phyloP scores from a whole-genome alignment of 805 yeast genomes.

The Cyberlindnera xylosilytica region DNA sequence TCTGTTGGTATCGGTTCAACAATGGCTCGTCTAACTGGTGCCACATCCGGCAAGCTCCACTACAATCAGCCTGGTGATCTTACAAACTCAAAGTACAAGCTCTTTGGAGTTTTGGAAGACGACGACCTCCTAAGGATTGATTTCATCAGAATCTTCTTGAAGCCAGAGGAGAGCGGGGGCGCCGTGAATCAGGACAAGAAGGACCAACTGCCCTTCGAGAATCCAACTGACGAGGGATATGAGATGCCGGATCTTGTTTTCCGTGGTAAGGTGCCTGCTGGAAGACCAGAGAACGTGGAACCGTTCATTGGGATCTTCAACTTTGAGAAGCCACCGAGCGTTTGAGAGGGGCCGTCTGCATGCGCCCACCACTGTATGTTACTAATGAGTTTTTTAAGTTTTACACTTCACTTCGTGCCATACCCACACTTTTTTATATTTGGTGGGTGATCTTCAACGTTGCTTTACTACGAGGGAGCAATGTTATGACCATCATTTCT shows the following conservation, averaged over 20 bases:
- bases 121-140: constrained; percentile 46
- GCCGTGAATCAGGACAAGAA: constrained; percentile 7
- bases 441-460: too few relatives aligned
- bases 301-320: constrained; percentile 55
- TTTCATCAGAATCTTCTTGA: constrained; percentile 43
- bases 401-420: too few relatives aligned
- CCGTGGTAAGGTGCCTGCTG: constrained; percentile 50
- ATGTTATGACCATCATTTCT: too few relatives aligned
- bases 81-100: constrained; percentile 43
- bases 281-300: constrained; percentile 48
- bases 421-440: too few relatives aligned
- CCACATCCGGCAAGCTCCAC: constrained; percentile 45
- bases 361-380: too few relatives aligned
- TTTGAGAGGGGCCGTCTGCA: background rate
- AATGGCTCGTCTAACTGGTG: constrained; percentile 54
- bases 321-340: constrained; percentile 35
- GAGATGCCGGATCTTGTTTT: constrained; percentile 47
- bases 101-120: constrained; percentile 46
- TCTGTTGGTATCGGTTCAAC: constrained; percentile 54
- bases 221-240: constrained; percentile 36
- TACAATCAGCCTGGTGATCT: constrained; percentile 47
- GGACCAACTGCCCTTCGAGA: constrained; percentile 22
- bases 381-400: too few relatives aligned
- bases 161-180: constrained; percentile 13
- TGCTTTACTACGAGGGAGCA: too few relatives aligned